Conservation (phyloP, 2,329 filamentous ascomycete genomes). For the Diaporthe australafricana region DNA sequence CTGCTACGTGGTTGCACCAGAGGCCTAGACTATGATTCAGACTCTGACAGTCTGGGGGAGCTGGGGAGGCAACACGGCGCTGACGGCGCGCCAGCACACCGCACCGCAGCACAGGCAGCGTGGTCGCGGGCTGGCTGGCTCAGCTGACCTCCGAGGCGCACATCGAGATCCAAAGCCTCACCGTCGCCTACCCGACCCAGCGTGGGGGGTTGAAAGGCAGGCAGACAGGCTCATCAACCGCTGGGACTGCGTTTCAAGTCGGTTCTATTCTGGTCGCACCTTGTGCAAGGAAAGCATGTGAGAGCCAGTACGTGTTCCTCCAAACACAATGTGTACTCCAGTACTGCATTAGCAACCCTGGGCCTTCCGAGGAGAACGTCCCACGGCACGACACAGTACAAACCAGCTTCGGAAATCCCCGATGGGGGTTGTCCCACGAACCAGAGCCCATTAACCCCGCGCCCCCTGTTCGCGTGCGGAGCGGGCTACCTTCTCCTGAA, state of each 20-base stretch:
- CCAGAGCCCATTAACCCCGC: not conserved
- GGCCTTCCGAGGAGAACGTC: not conserved
- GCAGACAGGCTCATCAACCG: not conserved
- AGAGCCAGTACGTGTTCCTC: too few relatives aligned
- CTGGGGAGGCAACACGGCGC: not conserved
- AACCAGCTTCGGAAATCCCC: constrained; percentile 19
- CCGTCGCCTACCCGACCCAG: not conserved
- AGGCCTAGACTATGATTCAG: constrained; percentile 25
- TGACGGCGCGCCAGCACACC: not conserved
- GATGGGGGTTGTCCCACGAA: not conserved
- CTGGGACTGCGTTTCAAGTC: constrained; percentile 23
- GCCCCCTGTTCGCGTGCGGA: not conserved
- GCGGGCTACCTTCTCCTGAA: not conserved
- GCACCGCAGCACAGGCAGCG: not conserved
- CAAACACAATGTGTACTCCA: not conserved
- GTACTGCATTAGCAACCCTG: not conserved
- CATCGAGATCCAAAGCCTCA: constrained; percentile 22
- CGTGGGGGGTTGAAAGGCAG: constrained; percentile 14
- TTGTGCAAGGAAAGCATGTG: constrained; percentile 1
- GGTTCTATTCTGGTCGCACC: not conserved
- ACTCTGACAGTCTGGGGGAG: not conserved
- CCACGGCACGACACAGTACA: not conserved
- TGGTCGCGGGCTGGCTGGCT: not conserved
- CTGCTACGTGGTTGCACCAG: constrained; percentile 23
- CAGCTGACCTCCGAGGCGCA: not conserved